Base-by-base conservation (phyloP, 2,329 filamentous ascomycete species). In the Fusarium chaquense region DNA sequence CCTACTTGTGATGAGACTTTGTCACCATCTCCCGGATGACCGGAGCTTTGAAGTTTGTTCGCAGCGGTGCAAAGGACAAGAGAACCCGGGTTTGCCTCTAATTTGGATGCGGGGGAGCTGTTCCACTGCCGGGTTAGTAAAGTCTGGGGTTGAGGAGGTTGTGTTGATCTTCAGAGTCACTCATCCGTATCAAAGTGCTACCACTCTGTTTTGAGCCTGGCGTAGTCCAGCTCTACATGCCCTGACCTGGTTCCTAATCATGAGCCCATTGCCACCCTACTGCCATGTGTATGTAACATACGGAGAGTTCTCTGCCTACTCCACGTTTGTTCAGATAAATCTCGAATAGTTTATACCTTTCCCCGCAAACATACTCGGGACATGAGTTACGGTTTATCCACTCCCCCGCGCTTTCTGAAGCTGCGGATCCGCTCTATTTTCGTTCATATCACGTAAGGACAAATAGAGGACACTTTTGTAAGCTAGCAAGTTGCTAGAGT, bases 361-460 rank as follows among this genome's bases (percentile, higher is more conserved):
- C 64, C 64, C 62, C 64, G 50, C 62, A 67, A 52, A 62, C 40
- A 62, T 52, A 8, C 16, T 44, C 36, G 45, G 62, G 64, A 63
- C 46, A 44, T 46, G 51, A 51, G 44, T 65, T 60, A 47, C 35
- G 43, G 40, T 45, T 49, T 44, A 40, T 43, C 58, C 65, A 67
- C 63, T 58, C 52, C 66, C 63, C 65, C 64, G 64, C 65, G 46
- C 40, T 41, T 26, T 46, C 40, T 24, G 26, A 58, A 16, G 51
- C 46, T 58, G 67, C 67, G 66, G 67, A 70, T 63, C 67, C 67
- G 67, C 62, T 59, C 33, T 58, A 53, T 65, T 28, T 56, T 35
- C 36, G 33, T 40, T 28, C 32, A 16, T 36, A 58, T 60, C 56
- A 50, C 56, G 56, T 54, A 60, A 54, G 54, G 64, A 35, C 43